Evolutionary conservation across 441 rosid genomes (phyloP).

Genomic region (Pelargonium citronellum): DNA sequence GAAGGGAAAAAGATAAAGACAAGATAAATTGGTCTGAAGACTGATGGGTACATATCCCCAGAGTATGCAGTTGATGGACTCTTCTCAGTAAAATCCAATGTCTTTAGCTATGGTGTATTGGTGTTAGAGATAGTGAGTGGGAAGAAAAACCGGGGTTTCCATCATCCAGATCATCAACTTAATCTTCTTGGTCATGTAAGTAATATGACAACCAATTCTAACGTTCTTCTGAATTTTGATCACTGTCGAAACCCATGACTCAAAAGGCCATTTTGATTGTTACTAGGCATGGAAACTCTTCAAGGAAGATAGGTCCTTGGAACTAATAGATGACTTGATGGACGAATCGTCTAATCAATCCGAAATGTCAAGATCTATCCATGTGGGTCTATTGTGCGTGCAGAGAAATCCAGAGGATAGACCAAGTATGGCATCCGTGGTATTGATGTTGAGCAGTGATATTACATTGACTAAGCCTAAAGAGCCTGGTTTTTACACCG

Average conservation of each 20-base stretch:
- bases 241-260: no score
- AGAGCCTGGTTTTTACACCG: slow-evolving; percentile 1
- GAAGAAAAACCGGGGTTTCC: neutral
- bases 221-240: no score
- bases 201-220: neutral
- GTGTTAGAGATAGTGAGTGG: slow-evolving; percentile 23
- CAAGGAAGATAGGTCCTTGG: slow-evolving; percentile 17
- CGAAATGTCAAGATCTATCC: neutral
- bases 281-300: slow-evolving; percentile 18
- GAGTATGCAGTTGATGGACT: no score
- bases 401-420: slow-evolving; percentile 2
- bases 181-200: slow-evolving; percentile 1
- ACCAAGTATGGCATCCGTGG: slow-evolving; percentile 1
- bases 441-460: slow-evolving; percentile 17
- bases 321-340: neutral
- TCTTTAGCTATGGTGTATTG: slow-evolving; percentile 24
- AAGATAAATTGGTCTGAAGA: no score
- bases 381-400: neutral
- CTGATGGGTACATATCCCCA: no score
- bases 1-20: no score
- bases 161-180: no score
- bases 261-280: no score
- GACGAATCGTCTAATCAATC: neutral
- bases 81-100: slow-evolving; percentile 18
- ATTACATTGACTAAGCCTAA: slow-evolving; percentile 12